Conservation (phyloP, 768 basidiomycete genomes). For the Crassisporium funariophilum region DNA sequence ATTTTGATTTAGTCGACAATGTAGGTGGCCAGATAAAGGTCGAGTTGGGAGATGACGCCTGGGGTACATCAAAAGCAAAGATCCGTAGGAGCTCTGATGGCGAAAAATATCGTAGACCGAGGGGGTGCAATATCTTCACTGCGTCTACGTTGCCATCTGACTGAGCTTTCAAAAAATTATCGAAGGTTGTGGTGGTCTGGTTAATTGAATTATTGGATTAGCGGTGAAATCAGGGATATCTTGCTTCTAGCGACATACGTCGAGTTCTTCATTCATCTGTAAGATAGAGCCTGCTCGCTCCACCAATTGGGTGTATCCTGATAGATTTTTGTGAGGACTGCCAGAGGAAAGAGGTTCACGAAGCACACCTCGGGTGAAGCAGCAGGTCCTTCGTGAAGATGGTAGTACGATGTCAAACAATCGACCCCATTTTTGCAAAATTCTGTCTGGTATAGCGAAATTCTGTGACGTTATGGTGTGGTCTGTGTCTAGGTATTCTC, state of each 20-base stretch:
- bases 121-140: conserved; percentile 54
- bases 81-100: conserved; percentile 71
- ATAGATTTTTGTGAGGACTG: neutral
- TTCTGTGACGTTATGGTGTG: conserved; percentile 18
- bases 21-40: conserved; percentile 64
- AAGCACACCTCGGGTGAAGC: conserved; percentile 68
- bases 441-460: conserved; percentile 55
- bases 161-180: conserved; percentile 53
- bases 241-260: conserved; percentile 43
- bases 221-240: neutral
- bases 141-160: conserved; percentile 41
- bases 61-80: conserved; percentile 53
- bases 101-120: conserved; percentile 76
- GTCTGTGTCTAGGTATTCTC: conserved; percentile 44
- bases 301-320: conserved; percentile 76
- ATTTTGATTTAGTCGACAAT: conserved; percentile 68
- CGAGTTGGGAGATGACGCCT: conserved; percentile 3
- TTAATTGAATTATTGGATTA: conserved; percentile 1
- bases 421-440: conserved; percentile 74
- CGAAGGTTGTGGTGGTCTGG: conserved; percentile 68
- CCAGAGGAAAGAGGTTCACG: neutral
- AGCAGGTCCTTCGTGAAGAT: conserved; percentile 64
- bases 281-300: conserved; percentile 79
- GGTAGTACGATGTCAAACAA: conserved; percentile 80
- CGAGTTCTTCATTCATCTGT: conserved; percentile 66